phyloP scores from a whole-genome alignment of 2,329 filamentous ascomycete species.

The Trichoderma sp. region DNA sequence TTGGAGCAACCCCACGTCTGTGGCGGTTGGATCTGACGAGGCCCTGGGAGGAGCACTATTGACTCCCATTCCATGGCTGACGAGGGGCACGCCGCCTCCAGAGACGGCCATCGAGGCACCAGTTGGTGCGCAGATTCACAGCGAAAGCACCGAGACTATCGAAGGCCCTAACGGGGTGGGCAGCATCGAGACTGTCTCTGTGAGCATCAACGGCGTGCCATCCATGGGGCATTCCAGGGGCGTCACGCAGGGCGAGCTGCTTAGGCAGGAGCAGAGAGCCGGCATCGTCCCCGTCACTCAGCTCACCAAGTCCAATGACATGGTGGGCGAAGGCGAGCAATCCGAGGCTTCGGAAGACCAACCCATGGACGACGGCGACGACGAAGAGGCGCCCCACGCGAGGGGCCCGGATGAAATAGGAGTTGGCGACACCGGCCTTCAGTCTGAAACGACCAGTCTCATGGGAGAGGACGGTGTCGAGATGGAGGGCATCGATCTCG shows the following conservation, averaged over 20 bases:
- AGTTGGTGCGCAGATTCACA: slow-evolving; percentile 53
- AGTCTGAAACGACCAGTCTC: slow-evolving; percentile 48
- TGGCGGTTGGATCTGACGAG: slow-evolving; percentile 76
- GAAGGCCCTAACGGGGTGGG: slow-evolving; percentile 79
- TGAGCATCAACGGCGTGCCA: slow-evolving; percentile 70
- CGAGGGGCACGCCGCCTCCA: slow-evolving; percentile 39
- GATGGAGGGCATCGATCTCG: slow-evolving; percentile 60
- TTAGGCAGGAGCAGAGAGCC: slow-evolving; percentile 83
- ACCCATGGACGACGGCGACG: slow-evolving; percentile 49
- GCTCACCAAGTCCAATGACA: slow-evolving; percentile 48
- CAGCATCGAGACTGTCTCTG: slow-evolving; percentile 77
- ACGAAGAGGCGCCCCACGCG: slow-evolving; percentile 71
- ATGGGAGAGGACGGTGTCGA: slow-evolving; percentile 47
- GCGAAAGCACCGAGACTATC: slow-evolving; percentile 76
- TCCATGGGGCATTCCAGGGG: slow-evolving; percentile 55
- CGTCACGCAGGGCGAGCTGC: slow-evolving; percentile 79
- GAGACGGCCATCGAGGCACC: slow-evolving; percentile 32
- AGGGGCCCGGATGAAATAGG: slow-evolving; percentile 84
- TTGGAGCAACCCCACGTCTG: slow-evolving; percentile 51
- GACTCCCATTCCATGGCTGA: slow-evolving; percentile 92
- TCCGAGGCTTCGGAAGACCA: slow-evolving; percentile 35
- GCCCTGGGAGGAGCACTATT: slow-evolving; percentile 85
- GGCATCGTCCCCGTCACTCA: slow-evolving; percentile 73
- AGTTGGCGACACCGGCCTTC: slow-evolving; percentile 82
- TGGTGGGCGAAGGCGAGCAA: slow-evolving; percentile 34